These are phyloP conservation scores for Wickerhamomyces hampshirensis DNA, from an alignment of 805 yeast species.

Conservation along the genomic window DNA sequence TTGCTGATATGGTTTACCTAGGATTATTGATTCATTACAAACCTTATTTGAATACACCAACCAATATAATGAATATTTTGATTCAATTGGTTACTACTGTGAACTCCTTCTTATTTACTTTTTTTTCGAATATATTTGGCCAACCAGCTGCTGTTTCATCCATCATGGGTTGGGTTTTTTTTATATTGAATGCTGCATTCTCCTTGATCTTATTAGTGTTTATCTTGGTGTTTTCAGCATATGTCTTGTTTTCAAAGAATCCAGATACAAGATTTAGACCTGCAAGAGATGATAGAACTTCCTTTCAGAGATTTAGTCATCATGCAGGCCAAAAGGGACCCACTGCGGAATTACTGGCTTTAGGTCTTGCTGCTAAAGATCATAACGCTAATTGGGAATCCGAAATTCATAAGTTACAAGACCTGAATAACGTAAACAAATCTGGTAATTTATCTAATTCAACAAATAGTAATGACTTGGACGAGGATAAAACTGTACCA, in stretches of 20 bases:
- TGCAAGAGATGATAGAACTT: conserved; percentile 87
- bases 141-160: conserved; percentile 77
- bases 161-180: conserved; percentile 89
- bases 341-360: conserved; percentile 56
- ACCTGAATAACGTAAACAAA: conserved; percentile 6
- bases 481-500: conserved; percentile 25
- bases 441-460: conserved; percentile 11
- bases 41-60: conserved; percentile 81
- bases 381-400: conserved; percentile 73
- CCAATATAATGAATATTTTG: conserved; percentile 70
- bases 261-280: conserved; percentile 89
- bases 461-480: conserved; percentile 13
- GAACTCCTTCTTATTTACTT: conserved; percentile 80
- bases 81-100: conserved; percentile 68
- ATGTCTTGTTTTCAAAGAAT: conserved; percentile 68
- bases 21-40: conserved; percentile 53
- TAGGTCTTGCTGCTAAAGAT: conserved; percentile 79
- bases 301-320: conserved; percentile 57
- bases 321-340: conserved; percentile 28
- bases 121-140: conserved; percentile 79
- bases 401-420: conserved; percentile 32
- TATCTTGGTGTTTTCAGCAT: conserved; percentile 60
- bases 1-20: conserved; percentile 69
- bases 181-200: conserved; percentile 84
- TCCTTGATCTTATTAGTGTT: conserved; percentile 67